Evolutionary conservation across 768 basidiomycete species (phyloP), one percentile per base, ranked within the genome.

Genomic region (Boletus subparvulus): DNA sequence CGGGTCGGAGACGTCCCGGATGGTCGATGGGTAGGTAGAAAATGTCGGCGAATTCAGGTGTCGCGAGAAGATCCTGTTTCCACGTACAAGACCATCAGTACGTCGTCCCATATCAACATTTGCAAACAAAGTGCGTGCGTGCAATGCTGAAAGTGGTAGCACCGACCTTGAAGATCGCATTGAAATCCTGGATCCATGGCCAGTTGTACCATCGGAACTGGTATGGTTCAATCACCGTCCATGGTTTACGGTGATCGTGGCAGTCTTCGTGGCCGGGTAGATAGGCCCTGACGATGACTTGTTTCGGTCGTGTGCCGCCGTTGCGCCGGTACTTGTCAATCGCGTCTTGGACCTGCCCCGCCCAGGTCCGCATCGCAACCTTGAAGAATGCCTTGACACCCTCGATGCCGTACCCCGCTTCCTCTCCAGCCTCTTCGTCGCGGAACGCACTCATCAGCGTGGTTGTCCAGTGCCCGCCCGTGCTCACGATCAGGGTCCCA

Each of bases 401-500:
- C 17, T 77, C 74, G 52, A 85, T 82, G 2, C 84, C 85, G 19
- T 75, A 73, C 16, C 79, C 80, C 1, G 71, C 73, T 26, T 69
- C 57, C 0, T 69, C 63, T 9, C 70, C 70, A 1, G 54, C 66
- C 1, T 53, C 61, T 7, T 74, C 67, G 52, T 78, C 69, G 10
- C 65, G 68, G 50, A 77, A 75, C 3, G 75, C 80, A 8, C 69
- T 66, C 65, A 88, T 79, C 24, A 84, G 62, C 0, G 77, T 80
- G 6, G 81, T 80, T 2, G 85, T 87, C 87, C 87, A 88, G 66
- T 88, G 87, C 1, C 86, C 86, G 4, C 73, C 87, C 0, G 86
- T 88, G 69, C 78, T 84, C 28, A 82, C 79, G 54, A 88, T 63
- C 68, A 88, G 73, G 11, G 85, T 87, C 41, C 78, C 78, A 66